Conservation (phyloP, 2,329 filamentous ascomycete species). For the Talaromyces sp. region DNA sequence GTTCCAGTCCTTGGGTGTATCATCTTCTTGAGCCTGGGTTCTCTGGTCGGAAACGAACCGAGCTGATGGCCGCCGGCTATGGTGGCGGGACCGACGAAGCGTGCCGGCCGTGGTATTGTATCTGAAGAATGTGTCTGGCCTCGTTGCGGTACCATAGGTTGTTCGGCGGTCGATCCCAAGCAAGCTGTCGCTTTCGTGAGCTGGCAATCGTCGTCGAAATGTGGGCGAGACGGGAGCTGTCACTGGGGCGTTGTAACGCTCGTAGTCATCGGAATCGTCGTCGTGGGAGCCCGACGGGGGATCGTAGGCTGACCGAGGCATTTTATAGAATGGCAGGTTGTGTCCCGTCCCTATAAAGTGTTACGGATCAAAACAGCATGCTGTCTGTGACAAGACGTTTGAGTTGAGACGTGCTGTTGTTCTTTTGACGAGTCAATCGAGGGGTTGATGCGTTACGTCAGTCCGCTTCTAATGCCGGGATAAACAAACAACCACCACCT, state of each 20-base stretch:
- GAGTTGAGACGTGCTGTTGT: neutral
- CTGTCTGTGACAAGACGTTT: neutral
- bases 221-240: constrained; percentile 38
- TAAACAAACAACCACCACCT: neutral
- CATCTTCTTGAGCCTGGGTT: constrained; percentile 30
- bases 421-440: neutral
- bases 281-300: constrained; percentile 6
- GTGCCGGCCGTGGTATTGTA: constrained; percentile 35
- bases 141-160: constrained; percentile 31
- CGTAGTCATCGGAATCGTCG: constrained; percentile 14
- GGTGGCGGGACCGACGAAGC: constrained; percentile 40
- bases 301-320: constrained; percentile 19
- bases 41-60: constrained; percentile 50
- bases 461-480: neutral
- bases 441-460: constrained; percentile 1
- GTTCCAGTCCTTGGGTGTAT: constrained; percentile 46
- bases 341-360: neutral
- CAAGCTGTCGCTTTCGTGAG: constrained; percentile 25
- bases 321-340: neutral
- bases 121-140: constrained; percentile 33
- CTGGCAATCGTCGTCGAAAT: constrained; percentile 28
- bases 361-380: neutral
- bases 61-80: constrained; percentile 51
- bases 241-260: constrained; percentile 5
- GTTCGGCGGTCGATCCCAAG: constrained; percentile 23